A percentile compares a stretch with the other conserved stretches of the same genome.
Conservation (phyloP, 768 basidiomycete species). For the Hericium coralloides region DNA sequence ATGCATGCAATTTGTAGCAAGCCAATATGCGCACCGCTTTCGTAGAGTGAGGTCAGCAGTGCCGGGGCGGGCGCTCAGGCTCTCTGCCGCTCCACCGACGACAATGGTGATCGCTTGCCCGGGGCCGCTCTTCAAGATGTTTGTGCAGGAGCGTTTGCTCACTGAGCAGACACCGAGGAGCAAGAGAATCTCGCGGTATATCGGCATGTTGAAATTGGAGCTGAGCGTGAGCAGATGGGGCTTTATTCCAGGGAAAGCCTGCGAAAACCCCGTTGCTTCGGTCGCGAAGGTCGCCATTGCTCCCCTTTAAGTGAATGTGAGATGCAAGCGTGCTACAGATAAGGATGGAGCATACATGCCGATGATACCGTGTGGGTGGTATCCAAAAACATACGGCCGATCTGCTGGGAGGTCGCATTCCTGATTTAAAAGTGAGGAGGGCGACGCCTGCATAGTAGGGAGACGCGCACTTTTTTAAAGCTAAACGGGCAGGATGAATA, state of each 20-base stretch:
- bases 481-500: slow-evolving; percentile 9
- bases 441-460: not conserved
- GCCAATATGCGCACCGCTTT: slow-evolving; percentile 40
- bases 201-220: slow-evolving; percentile 84
- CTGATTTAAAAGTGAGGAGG: slow-evolving; percentile 28
- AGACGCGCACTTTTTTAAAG: slow-evolving; percentile 32
- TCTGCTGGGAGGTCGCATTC: slow-evolving; percentile 88
- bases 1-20: not conserved
- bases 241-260: slow-evolving; percentile 80
- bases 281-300: slow-evolving; percentile 94
- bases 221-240: slow-evolving; percentile 90
- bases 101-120: slow-evolving; percentile 80
- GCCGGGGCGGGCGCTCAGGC: slow-evolving; percentile 89
- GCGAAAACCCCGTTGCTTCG: slow-evolving; percentile 92
- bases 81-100: slow-evolving; percentile 94
- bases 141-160: slow-evolving; percentile 81
- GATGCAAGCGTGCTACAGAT: not conserved
- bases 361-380: slow-evolving; percentile 98
- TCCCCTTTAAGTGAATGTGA: slow-evolving; percentile 47
- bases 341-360: slow-evolving; percentile 67
- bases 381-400: slow-evolving; percentile 93
- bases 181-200: slow-evolving; percentile 89
- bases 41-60: slow-evolving; percentile 84
- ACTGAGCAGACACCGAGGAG: slow-evolving; percentile 89
- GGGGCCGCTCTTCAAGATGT: slow-evolving; percentile 53